phyloP scores from a whole-genome alignment of 352 stramenopile species.

The Aphanomyces cochlioides region DNA sequence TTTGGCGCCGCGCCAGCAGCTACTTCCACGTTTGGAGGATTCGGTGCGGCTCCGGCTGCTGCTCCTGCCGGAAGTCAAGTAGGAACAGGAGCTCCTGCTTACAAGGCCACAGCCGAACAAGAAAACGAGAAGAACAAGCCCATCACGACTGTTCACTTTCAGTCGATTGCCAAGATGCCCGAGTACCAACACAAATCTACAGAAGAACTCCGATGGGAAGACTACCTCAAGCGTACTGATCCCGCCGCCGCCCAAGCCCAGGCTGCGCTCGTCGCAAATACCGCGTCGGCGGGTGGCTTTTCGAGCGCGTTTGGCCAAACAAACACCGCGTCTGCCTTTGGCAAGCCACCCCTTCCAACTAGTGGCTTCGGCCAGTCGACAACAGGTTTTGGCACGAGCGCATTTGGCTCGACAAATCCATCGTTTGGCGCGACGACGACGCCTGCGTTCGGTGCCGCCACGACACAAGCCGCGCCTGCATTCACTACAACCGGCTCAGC shows the following conservation, averaged over 20 bases:
- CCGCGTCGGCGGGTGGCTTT: slow-evolving; percentile 25
- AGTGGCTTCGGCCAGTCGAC: slow-evolving; percentile 8
- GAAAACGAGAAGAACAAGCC: slow-evolving; percentile 51
- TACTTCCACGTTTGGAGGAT: background rate
- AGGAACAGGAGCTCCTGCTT: slow-evolving; percentile 66
- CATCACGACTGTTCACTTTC: slow-evolving; percentile 46
- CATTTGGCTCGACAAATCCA: background rate
- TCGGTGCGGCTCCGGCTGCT: slow-evolving; percentile 12
- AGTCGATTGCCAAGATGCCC: slow-evolving; percentile 66
- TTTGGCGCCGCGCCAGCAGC: slow-evolving; percentile 16
- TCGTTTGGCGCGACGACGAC: background rate
- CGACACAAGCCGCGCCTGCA: too few relatives aligned
- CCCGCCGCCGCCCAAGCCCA: slow-evolving; percentile 36
- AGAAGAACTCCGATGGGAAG: slow-evolving; percentile 73
- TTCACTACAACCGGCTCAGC: too few relatives aligned
- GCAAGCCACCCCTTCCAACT: slow-evolving; percentile 23
- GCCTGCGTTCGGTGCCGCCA: background rate
- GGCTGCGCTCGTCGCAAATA: slow-evolving; percentile 33
- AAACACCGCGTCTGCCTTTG: slow-evolving; percentile 43
- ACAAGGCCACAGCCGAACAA: slow-evolving; percentile 59
- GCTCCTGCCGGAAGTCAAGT: slow-evolving; percentile 28
- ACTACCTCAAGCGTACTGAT: slow-evolving; percentile 74
- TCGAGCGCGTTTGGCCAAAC: slow-evolving; percentile 32
- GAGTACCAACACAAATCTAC: slow-evolving; percentile 69
- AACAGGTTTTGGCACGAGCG: background rate